Percentiles rank a stretch among this genome's conserved stretches.
phyloP scores from a whole-genome alignment of 2,329 filamentous ascomycete species.

The Hymenoscyphus albidus region DNA sequence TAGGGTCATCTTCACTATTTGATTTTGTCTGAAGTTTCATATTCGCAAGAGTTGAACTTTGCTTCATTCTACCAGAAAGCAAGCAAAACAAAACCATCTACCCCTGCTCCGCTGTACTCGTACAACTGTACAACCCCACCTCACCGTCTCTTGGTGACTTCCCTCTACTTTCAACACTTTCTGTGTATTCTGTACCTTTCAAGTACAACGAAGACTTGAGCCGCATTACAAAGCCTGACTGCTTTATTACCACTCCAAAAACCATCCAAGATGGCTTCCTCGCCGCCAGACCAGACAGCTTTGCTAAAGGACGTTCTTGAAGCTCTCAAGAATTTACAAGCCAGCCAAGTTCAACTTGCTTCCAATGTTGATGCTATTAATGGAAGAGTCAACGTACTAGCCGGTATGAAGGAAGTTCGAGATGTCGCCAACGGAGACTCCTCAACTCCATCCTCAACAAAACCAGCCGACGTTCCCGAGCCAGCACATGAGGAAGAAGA shows the following conservation, averaged over 20 bases:
- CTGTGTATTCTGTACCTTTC: neutral
- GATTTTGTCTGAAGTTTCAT: neutral
- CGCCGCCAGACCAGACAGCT: constrained; percentile 26
- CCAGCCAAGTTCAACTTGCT: constrained; percentile 52
- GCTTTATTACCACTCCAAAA: neutral
- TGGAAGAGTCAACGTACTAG: constrained; percentile 57
- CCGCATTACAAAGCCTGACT: neutral
- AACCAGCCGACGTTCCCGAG: constrained; percentile 15
- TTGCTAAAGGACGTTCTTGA: constrained; percentile 53
- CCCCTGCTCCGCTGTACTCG: neutral
- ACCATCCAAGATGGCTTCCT: constrained; percentile 25
- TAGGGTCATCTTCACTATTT: neutral
- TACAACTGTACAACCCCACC: neutral
- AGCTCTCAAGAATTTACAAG: constrained; percentile 51
- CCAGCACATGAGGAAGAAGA: constrained; percentile 24
- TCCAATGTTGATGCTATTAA: constrained; percentile 57
- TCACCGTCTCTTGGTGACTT: constrained; percentile 8
- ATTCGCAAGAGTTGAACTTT: too few relatives aligned
- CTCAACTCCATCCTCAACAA: constrained; percentile 14
- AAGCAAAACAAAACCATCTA: neutral
- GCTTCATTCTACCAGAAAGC: neutral
- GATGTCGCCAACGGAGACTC: constrained; percentile 41
- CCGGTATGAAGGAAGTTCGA: constrained; percentile 53
- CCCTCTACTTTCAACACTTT: constrained; percentile 2
- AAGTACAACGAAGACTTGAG: neutral